These are phyloP conservation scores for Melaleuca quinquenervia DNA, from an alignment of 345 rosid genomes.

Conservation along the genomic window DNA sequence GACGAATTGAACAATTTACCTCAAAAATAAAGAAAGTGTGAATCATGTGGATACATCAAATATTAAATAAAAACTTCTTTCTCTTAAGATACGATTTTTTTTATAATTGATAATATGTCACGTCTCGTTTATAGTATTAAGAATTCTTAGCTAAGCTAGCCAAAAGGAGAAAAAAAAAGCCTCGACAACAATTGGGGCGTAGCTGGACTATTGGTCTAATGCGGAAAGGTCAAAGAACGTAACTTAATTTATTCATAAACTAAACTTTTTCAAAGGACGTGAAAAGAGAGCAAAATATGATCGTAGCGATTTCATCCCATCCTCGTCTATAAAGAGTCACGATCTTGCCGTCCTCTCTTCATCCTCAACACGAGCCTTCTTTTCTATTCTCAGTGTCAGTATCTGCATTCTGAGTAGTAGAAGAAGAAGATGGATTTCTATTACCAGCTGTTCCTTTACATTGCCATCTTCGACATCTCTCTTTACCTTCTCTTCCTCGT, in stretches of 20 bases:
- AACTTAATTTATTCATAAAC: background rate
- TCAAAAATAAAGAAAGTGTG: background rate
- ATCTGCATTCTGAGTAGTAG: too few species aligned
- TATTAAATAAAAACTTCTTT: background rate
- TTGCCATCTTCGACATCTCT: too few species aligned
- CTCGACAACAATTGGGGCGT: background rate
- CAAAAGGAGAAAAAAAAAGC: background rate
- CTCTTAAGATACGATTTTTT: background rate
- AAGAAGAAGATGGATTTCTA: too few species aligned
- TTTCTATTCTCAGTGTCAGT: too few species aligned
- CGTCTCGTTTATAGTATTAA: background rate
- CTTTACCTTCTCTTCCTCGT: too few species aligned
- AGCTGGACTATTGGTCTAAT: too few species aligned
- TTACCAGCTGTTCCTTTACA: too few species aligned
- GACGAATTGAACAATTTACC: background rate
- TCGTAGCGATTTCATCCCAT: background rate
- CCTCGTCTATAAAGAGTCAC: background rate
- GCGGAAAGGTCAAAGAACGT: background rate
- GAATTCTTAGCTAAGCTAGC: rapidly evolving
- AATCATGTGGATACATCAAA: background rate
- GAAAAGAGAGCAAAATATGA: background rate
- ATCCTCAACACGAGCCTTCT: too few species aligned
- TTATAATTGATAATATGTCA: background rate
- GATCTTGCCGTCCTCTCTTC: too few species aligned
- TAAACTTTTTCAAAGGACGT: background rate